Conservation (phyloP, 768 basidiomycete genomes). For the Thelephora aurantiotincta region DNA sequence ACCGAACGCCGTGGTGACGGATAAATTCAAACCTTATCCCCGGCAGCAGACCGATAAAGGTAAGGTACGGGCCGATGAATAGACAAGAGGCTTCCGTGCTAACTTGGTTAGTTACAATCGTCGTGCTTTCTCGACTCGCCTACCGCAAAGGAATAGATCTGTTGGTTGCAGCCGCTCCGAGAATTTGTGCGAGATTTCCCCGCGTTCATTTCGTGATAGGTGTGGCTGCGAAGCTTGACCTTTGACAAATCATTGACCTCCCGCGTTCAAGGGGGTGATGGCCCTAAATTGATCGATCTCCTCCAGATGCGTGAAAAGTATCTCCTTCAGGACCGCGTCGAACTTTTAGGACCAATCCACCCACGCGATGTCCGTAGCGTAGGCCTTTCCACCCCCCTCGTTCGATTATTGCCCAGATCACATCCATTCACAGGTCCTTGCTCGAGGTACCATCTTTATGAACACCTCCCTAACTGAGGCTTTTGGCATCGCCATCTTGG, state of each 20-base stretch:
- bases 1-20: conserved; percentile 81
- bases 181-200: conserved; percentile 74
- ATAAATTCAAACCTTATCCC: conserved; percentile 61
- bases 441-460: conserved; percentile 80
- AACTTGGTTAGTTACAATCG: conserved; percentile 60
- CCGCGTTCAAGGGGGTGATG: conserved; percentile 66
- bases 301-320: conserved; percentile 93
- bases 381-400: conserved; percentile 12
- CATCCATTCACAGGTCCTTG: conserved; percentile 45
- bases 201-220: conserved; percentile 85
- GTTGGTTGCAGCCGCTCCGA: conserved; percentile 82
- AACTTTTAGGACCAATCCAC: conserved; percentile 68
- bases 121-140: conserved; percentile 79
- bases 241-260: not conserved
- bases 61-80: not conserved
- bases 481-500: conserved; percentile 94
- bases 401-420: not conserved
- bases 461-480: conserved; percentile 94
- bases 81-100: not conserved
- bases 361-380: conserved; percentile 78
- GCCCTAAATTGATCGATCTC: conserved; percentile 88
- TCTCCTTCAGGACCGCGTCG: conserved; percentile 82
- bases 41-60: conserved; percentile 4
- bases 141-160: conserved; percentile 97
- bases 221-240: conserved; percentile 17